phyloP scores from a whole-genome alignment of 2,329 filamentous ascomycete genomes.

The Beauveria pseudobassiana region DNA sequence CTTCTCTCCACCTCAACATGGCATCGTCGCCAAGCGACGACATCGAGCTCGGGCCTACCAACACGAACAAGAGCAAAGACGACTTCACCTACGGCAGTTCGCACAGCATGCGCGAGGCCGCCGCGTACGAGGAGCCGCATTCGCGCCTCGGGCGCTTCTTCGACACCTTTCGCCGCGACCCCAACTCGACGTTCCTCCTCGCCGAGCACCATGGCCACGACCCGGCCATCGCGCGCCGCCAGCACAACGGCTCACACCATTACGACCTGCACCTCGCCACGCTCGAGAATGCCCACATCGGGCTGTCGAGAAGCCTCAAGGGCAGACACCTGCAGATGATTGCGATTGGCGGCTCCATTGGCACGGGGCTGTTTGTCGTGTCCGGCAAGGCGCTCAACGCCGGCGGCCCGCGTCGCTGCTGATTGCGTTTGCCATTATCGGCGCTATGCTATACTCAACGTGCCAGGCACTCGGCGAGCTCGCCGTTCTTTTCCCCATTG shows the following conservation, averaged over 20 bases:
- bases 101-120: constrained; percentile 43
- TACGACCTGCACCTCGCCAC: constrained; percentile 52
- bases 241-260: constrained; percentile 37
- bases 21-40: constrained; percentile 27
- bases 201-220: constrained; percentile 38
- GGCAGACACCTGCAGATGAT: constrained; percentile 93
- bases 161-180: constrained; percentile 58
- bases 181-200: constrained; percentile 40
- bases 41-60: constrained; percentile 51
- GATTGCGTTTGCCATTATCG: constrained; percentile 71
- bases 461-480: constrained; percentile 89
- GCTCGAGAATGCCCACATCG: constrained; percentile 67
- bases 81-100: constrained; percentile 45
- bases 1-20: constrained; percentile 20
- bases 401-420: constrained; percentile 71
- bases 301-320: constrained; percentile 71
- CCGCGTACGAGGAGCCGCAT: constrained; percentile 30
- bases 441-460: constrained; percentile 84
- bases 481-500: constrained; percentile 82
- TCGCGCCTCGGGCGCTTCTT: constrained; percentile 36
- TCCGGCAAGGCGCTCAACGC: constrained; percentile 63
- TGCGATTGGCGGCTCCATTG: constrained; percentile 88
- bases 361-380: constrained; percentile 80
- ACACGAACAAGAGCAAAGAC: constrained; percentile 50
- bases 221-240: constrained; percentile 17